Base-by-base conservation (phyloP, 2,329 filamentous ascomycete genomes). In the Aspergillus versicolor region DNA sequence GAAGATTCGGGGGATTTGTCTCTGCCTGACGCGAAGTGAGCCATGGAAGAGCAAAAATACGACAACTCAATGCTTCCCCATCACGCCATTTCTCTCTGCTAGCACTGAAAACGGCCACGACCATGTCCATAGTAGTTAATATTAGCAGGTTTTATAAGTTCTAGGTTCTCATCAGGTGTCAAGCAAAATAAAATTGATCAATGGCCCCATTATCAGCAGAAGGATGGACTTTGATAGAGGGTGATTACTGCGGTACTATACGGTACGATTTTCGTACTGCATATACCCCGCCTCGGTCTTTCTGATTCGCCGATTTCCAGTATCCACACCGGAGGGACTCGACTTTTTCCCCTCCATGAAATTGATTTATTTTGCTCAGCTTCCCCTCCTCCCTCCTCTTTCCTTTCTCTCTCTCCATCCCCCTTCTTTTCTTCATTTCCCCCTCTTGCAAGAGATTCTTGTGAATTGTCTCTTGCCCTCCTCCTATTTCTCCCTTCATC, bases 401-500 rank as follows among this genome's bases (percentile, higher is more conserved):
- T 50, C 54, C 40, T 54, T 24, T 50, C 54, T 63, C 56, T 52
- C 63, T 56, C 56, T 42, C 52, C 55, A 60, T 32, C 54, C 66
- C 66, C 65, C 61, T 65, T 62, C 65, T 62, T 60, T 61, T 66
- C 65, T 63, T 47, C 55, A 52, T 50, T 55, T n/a, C 38, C 57
- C 54, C 54, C 58, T 50, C 57, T 45, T 58, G 48, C 60, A 65
- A 65, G 66, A 67, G 63, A 67, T 15, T 37, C 61, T 62, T 62
- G 63, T 50, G 38, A 58, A 63, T 58, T 61, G 42, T 64, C 66
- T 60, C 60, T 61, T 63, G 58, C 57, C 40, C 50, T 56, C 60
- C 55, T 57, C 44, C 53, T 58, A 60, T 58, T 64, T 57, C 61
- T 50, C 55, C 50, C 53, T 41, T 22, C 43, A 24, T 52, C 43